phyloP scores from a whole-genome alignment of 108 stramenopile genomes.

The Skeletonema tropicum region DNA sequence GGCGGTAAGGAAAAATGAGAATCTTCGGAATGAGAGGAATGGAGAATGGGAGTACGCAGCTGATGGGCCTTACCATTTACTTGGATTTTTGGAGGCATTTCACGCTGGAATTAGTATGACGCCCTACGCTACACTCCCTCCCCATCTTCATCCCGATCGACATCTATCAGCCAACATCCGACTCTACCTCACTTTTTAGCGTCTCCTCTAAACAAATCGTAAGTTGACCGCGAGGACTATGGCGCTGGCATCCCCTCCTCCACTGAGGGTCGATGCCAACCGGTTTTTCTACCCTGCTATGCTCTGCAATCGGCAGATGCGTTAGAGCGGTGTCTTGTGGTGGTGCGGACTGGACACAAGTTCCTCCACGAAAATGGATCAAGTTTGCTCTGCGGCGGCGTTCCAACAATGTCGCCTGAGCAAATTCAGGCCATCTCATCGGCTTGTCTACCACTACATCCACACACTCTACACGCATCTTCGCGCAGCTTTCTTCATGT shows the following conservation, averaged over 20 bases:
- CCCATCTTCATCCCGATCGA: neutral
- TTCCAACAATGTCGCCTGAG: neutral
- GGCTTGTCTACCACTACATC: neutral
- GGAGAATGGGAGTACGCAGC: too few species aligned
- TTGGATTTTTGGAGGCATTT: too few species aligned
- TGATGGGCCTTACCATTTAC: too few species aligned
- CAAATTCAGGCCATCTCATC: neutral
- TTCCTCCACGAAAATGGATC: neutral
- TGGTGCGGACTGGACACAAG: neutral
- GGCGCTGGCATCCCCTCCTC: constrained; percentile 46
- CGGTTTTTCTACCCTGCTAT: constrained; percentile 17
- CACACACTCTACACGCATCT: neutral
- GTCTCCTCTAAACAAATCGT: constrained; percentile 59
- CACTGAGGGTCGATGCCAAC: constrained; percentile 36
- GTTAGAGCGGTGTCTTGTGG: neutral
- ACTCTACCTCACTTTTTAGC: constrained; percentile 6
- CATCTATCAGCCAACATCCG: too few species aligned
- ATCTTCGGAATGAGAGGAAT: too few species aligned
- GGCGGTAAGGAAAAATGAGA: too few species aligned
- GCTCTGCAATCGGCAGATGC: neutral
- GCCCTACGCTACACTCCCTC: too few species aligned
- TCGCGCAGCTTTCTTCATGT: neutral
- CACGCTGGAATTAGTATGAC: constrained; percentile 5
- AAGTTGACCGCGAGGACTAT: constrained; percentile 63
- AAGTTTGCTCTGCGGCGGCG: neutral